Evolutionary conservation across 1,284 basidiomycete genomes (phyloP), one percentile per base, ranked within the genome.

Genomic region (Inonotus obliquus): DNA sequence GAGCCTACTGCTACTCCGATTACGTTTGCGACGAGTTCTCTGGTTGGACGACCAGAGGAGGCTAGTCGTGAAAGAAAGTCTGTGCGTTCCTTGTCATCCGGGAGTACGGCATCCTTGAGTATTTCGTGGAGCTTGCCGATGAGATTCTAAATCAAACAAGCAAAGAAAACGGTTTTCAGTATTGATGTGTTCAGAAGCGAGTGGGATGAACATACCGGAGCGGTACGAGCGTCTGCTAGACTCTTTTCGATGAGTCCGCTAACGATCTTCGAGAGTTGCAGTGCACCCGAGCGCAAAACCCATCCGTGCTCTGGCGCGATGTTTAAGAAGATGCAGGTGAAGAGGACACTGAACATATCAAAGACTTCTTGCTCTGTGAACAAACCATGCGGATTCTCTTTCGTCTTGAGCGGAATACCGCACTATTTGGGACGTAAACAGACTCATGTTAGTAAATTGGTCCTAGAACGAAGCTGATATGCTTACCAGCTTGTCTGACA

Each of bases 1-100:
- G 76, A 73, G 1, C 78, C 75, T 17, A 82, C 76, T 4, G 79
- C 79, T 5, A 84, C 69, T 0, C 80, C 79, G 17, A 84, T 68
- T 19, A 81, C 76, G 51, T 74, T 76, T 3, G 78, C 77, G 13
- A 80, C 70, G 23, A 82, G 60, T 45, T 81, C 73, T 29, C 77
- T 74, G 48, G 75, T 60, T 9, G 78, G 76, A 5, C 76, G 71
- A 2, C 77, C 77, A 3, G 76, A 75, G 0, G 72, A 72, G 0
- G 77, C 71, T 1, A 85, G 72, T 23, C 71, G 71, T 37, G 70
- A 69, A 53, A 84, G 71, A 75, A 83, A 81, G 0, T 73, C 70
- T 62, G 76, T 75, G 60, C 70, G 77, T 3, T 74, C 71, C 67
- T 77, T 78, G 32, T 68, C 64, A n/a, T 63, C 60, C 4, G 71